Base-by-base conservation (phyloP, 306 rosid genomes). In the Prosopis cineraria region DNA sequence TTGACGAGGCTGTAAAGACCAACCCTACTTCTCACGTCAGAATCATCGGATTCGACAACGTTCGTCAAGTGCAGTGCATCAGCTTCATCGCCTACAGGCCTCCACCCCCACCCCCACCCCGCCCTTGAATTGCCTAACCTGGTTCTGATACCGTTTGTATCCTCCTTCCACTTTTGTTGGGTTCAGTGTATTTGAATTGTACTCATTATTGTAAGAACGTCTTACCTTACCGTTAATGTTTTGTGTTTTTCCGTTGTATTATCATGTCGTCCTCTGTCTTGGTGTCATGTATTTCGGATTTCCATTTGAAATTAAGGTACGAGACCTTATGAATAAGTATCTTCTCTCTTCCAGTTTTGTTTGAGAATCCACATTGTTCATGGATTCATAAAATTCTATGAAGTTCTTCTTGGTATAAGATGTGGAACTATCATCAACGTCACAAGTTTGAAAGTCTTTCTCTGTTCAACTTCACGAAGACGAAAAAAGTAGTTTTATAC, bases 31-130 rank as follows among this genome's bases (percentile, higher is more conserved):
- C 85, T 1, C 85, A 76, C 84, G 2, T 92, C 75, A 72, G 98
- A 10, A 85, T 95, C 90, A 91, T 95, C 10, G 98, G 97, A 33
- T 95, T 95, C 29, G 98, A 95, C 93, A 95, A 89, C 72, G 4
- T 3, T 13, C 93, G 97, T 16, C 98, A 95, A 86, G 89, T 85
- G 20, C 97, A 96, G 79, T 89, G 96, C 89, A 82, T 89, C 82
- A 91, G 96, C 82, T 91, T 92, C 98, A 91, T 95, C 36, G 98
- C 90, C 73, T 73, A 70, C 97, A 89, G 73, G 90, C 96, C 98
- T 0, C 2, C 60, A 0, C 0, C 44, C 77, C 93, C 97, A 0
- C 2, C 55, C 0, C 0, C 44, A 77, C 34, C 0, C 72, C 5
- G 13, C 29, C 6, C n/a, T 14, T 55, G 11, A 24, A 55, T 55